These are phyloP conservation scores for Petasospora rhodanensis DNA, from an alignment of 1,139 yeast genomes.

Conservation along the genomic window DNA sequence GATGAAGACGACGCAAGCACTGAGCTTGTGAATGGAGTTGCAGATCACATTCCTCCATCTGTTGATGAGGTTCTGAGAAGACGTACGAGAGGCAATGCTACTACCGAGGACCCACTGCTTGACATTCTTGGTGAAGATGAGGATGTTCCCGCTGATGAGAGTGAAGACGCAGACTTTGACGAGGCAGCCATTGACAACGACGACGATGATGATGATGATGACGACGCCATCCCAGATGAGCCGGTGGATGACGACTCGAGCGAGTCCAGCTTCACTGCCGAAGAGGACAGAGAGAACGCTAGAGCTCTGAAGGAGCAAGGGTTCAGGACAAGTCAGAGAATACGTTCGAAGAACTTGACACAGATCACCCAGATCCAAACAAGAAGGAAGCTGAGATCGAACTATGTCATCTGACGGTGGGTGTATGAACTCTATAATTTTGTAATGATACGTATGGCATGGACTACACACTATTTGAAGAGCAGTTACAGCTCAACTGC, in stretches of 20 bases:
- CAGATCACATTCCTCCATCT: no score
- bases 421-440: no score
- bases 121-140: slow-evolving; percentile 5
- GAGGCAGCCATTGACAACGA: no score
- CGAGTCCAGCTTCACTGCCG: slow-evolving; percentile 9
- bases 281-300: slow-evolving; percentile 15
- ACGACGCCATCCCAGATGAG: slow-evolving; percentile 5
- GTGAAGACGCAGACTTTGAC: no score
- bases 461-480: no score
- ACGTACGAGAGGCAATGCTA: no score
- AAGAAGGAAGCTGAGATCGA: slow-evolving; percentile 19
- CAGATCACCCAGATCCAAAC: slow-evolving; percentile 22
- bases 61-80: no score
- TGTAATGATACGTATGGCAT: no score
- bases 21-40: no score
- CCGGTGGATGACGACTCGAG: slow-evolving; percentile 18
- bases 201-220: slow-evolving; percentile 19
- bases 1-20: slow-evolving; percentile 10
- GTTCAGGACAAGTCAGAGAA: slow-evolving; percentile 19
- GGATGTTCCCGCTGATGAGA: no score
- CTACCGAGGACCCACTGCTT: no score
- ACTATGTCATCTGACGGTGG: background rate
- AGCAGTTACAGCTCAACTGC: no score
- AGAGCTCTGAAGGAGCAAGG: slow-evolving; percentile 16
- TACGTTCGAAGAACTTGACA: slow-evolving; percentile 21